Percentiles rank a stretch among this genome's conserved stretches.
These are phyloP conservation scores for Rhinocladiella similis DNA, from an alignment of 2,329 filamentous ascomycete genomes.

Conservation along the genomic window DNA sequence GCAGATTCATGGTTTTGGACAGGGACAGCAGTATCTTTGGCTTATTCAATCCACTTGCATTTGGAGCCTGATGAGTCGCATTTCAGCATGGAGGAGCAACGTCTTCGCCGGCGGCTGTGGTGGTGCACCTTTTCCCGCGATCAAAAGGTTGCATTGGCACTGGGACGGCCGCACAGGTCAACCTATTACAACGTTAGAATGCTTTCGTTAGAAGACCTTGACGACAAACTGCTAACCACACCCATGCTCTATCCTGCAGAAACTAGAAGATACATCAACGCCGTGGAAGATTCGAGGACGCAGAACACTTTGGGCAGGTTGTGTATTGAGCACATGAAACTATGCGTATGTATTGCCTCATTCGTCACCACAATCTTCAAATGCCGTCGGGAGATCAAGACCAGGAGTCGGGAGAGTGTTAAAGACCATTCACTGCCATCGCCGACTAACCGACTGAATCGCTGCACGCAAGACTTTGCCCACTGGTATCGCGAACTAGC, in stretches of 20 bases:
- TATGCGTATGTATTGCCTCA: slow-evolving; percentile 3
- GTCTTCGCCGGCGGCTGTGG: slow-evolving; percentile 3
- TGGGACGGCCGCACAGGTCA: not conserved
- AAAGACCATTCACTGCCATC: not conserved
- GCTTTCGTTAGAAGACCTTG: slow-evolving; percentile 3
- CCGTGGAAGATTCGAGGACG: not conserved
- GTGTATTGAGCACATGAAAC: slow-evolving; percentile 7
- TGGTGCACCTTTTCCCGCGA: slow-evolving; percentile 5
- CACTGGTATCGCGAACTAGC: slow-evolving; percentile 3
- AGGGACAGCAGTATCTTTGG: slow-evolving; percentile 1
- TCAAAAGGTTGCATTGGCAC: slow-evolving; percentile 1
- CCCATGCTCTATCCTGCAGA: not conserved
- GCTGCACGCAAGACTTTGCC: slow-evolving; percentile 2
- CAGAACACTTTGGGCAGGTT: not conserved
- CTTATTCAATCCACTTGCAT: slow-evolving; percentile 1
- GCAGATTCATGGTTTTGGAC: slow-evolving; percentile 6
- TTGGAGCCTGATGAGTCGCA: not conserved
- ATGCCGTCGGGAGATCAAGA: slow-evolving; percentile 1
- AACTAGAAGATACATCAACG: not conserved
- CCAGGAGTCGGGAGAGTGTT: not conserved
- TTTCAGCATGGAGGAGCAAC: not conserved
- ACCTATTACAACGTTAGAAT: slow-evolving; percentile 2
- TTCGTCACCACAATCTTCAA: slow-evolving; percentile 4
- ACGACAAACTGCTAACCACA: not conserved
- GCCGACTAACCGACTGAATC: not conserved